phyloP scores from a whole-genome alignment of 1,139 yeast species.

The Zhuliangozyma parablackwelliae region DNA sequence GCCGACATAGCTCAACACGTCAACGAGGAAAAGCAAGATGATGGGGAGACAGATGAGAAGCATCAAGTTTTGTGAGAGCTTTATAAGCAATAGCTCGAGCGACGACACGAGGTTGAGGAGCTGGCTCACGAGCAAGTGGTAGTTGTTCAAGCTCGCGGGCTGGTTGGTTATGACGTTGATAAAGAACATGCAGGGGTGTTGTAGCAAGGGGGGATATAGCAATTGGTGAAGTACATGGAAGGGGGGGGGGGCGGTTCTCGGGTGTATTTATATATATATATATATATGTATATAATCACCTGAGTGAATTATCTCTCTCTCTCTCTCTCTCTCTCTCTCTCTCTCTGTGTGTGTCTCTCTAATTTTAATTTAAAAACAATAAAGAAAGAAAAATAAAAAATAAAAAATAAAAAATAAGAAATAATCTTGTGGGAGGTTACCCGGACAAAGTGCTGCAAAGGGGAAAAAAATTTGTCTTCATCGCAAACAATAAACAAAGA shows the following conservation, averaged over 20 bases:
- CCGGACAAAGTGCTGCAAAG: no score
- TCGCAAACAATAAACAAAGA: neutral
- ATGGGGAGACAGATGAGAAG: conserved; percentile 6
- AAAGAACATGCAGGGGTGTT: neutral
- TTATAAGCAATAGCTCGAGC: conserved; percentile 1
- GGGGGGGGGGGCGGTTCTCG: no score
- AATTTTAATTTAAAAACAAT: no score
- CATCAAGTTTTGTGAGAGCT: conserved; percentile 3
- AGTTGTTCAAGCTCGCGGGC: neutral
- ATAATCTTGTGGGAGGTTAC: no score
- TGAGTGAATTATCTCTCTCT: no score
- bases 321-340: no score
- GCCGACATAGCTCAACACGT: conserved; percentile 2
- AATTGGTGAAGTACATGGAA: neutral
- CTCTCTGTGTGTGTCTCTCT: no score
- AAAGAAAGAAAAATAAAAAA: no score
- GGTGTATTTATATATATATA: neutral
- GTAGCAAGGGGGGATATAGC: conserved; percentile 1
- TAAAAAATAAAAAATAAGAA: no score
- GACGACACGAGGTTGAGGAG: conserved; percentile 1
- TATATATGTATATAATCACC: no score
- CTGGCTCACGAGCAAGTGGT: conserved; percentile 1
- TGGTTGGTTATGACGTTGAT: neutral
- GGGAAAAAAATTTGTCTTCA: no score
- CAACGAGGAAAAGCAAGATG: conserved; percentile 4